Base-by-base conservation (phyloP, 1,284 basidiomycete genomes). In the Microbotryum saponariae region DNA sequence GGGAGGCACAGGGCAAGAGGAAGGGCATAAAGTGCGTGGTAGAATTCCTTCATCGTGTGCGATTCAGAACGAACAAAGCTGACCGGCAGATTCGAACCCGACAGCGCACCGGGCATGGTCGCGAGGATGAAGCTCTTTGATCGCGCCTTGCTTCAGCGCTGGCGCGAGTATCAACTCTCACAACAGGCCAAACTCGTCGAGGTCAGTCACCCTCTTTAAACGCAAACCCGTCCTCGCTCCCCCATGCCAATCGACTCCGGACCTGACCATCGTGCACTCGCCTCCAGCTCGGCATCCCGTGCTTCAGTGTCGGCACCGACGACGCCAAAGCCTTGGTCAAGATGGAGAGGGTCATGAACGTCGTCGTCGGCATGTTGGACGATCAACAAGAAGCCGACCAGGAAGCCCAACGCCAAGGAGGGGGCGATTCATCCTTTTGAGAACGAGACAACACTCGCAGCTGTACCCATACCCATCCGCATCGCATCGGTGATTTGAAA, bases 361-460 rank as follows among this genome's bases (percentile, higher is more conserved):
- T 67, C n/a, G 56, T 67, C 53, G 59, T 67, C 54, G 63, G 65
- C 29, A 62, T 67, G 29, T 47, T 67, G 54, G 63, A 67, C 42
- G 65, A 67, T 51, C 63, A 52, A 16, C 57, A 63, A 18, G 55
- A 56, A 9, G 33, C 12, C 21, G 48, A 31, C 14, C 31, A 27
- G 9, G 16, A 29, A 56, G 9, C 37, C 37, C 37, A 42, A 42
- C 37, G 14, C 37, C 14, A 42, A 16, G 16, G 37, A 18, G 37
- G 14, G 5, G 37, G 37, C 37, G 37, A 42, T 42, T 12, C 16
- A 42, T 18, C 14, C 14, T 9, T 12, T 16, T 42, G 37, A 42
- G 16, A 42, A 18, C 1, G 37, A 42, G 5, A 6, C 18, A 2
- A 9, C 7, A 10, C 31, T 31, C 31, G 31, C 31, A 8, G 37